phyloP scores from a whole-genome alignment of 345 rosid species.

The Rhizophora mangle region DNA sequence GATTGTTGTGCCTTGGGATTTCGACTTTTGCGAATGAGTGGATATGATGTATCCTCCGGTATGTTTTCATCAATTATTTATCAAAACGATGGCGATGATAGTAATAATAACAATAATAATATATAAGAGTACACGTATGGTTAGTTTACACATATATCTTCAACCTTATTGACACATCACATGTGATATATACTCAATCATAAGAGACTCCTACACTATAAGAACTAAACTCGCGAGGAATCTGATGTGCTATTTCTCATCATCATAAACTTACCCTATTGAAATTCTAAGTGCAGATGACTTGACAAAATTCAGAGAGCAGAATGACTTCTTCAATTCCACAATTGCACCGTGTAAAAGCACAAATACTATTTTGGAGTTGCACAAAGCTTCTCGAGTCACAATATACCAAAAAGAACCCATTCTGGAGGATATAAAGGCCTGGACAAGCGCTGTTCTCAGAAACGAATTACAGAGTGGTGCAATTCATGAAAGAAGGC shows the following conservation, averaged over 20 bases:
- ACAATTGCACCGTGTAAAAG: not conserved
- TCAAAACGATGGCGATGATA: not conserved
- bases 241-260: too few species aligned
- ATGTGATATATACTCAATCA: too few species aligned
- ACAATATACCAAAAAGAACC: conserved; percentile 11
- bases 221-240: too few species aligned
- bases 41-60: conserved; percentile 23
- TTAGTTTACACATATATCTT: too few species aligned
- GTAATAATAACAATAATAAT: not conserved
- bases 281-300: not conserved
- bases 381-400: conserved; percentile 14
- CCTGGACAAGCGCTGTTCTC: conserved; percentile 11
- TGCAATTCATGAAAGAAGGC: not conserved
- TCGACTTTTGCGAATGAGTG: conserved; percentile 14
- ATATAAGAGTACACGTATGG: too few species aligned
- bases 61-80: not conserved
- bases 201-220: too few species aligned
- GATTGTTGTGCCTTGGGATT: conserved; percentile 12
- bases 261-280: not conserved
- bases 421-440: conserved; percentile 4
- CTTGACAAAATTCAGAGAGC: not conserved
- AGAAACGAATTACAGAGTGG: not conserved
- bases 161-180: too few species aligned
- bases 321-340: not conserved
- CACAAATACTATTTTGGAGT: conserved; percentile 4